Evolutionary conservation across 805 yeast genomes (phyloP), one percentile per base, ranked within the genome.

Genomic region (Martiniozyma abietophila): DNA sequence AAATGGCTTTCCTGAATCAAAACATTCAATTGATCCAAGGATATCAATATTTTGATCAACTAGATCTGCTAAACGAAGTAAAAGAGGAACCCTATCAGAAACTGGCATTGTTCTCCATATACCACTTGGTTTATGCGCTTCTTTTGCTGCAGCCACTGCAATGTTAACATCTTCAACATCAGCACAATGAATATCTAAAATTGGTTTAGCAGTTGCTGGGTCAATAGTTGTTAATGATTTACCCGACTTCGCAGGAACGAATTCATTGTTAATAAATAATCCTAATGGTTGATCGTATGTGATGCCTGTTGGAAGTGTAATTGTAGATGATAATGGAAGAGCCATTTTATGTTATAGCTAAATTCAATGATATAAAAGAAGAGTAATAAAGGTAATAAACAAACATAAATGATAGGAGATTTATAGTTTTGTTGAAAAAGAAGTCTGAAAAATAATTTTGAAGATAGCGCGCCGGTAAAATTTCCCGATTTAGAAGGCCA

Each of bases 211-310:
- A 9, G 73, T 71, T 4, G 73, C 54, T 12, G 79, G 79, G 42
- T 70, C 58, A 24, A 64, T 44, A 1, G 72, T 61, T 32, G 64
- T 69, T 18, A 70, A 54, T 19, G 51, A 54, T 20, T 57, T 50
- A 25, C 61, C 62, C 6, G 72, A 54, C 14, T 28, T 22, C 2
- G 39, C 14, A 5, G 35, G 11, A 23, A 62, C 58, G 53, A 67
- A 71, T 50, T 72, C 70, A 45, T 73, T 73, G 54, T 71, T 64
- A 48, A 74, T 72, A 53, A 72, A 76, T 41, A 76, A 58, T 6
- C 83, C 84, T n/a, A 74, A 40, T 25, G 81, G 83, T 46, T 73
- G 80, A 18, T 54, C 45, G 51, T 60, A 69, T 31, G 61, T 63
- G 31, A 52, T 46, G 32, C 79, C 79, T 26, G 63, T 65, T 15